Evolutionary conservation across 2,329 filamentous ascomycete species (phyloP), one percentile per base, ranked within the genome.

Genomic region (Hyphodiscus sp.): DNA sequence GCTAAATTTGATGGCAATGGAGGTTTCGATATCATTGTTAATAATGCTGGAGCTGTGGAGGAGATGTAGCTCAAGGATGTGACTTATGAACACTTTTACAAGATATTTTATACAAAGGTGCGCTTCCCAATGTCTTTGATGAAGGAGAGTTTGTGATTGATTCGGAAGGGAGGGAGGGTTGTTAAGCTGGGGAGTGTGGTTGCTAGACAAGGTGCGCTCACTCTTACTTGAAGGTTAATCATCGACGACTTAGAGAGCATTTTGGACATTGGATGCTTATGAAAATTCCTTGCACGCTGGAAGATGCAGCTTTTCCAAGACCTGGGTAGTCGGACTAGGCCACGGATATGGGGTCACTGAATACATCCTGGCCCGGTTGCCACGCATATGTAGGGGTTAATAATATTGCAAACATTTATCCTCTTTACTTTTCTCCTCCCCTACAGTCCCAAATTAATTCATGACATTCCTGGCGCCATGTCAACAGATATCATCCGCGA

Each of bases 141-240:
- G 1, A 75, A 80, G 57, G 76, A 76, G 0, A 71, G 77, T 0
- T 67, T 79, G 10, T 78, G 78, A 0, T 68, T 79, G 57, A 69
- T 84, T 1, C 68, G 69, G 29, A 58, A 66, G 1, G 69, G 70
- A 5, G 66, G 64, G 1, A 73, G 80, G 9, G 78, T 85, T 57
- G 75, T 85, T 68, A 85, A 84, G 67, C 75, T 85, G 57, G 73
- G 73, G 11, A 81, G 76, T 2, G 73, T 84, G 1, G 79, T 73
- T 15, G 73, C 72, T 0, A 70, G 79, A 0, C 57, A 58, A 1
- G 77, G 75, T 0, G 75, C 78, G 53, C 63, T 38, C 33, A 38
- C 70, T 1, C 63, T 19, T 49, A 41, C 18, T 49, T 20, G 13
- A 4, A 11, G 41, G 8, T 8, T 8, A 8, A 26, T 26, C 23